A percentile compares a stretch with the other conserved stretches of the same genome.
These are phyloP conservation scores for Suhomyces wounanorum DNA, from an alignment of 1,139 yeast genomes.

Conservation along the genomic window DNA sequence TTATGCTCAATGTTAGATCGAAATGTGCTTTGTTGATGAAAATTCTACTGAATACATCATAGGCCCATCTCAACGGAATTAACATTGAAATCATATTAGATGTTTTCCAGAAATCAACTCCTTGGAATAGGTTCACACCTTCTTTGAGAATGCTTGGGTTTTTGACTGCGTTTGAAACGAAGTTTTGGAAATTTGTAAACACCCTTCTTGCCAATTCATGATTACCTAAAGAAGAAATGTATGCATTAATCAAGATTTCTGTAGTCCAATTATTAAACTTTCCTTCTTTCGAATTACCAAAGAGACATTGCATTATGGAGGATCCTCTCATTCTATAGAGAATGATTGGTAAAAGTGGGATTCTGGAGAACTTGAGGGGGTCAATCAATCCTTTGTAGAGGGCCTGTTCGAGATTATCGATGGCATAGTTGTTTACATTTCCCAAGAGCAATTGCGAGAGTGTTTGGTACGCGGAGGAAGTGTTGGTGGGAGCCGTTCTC, in stretches of 20 bases:
- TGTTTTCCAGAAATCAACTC: constrained; percentile 34
- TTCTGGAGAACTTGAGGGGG: constrained; percentile 42
- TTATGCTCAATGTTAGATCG: constrained; percentile 28
- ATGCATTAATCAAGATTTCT: constrained; percentile 41
- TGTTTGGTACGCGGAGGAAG: constrained; percentile 13
- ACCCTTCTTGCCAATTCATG: constrained; percentile 32
- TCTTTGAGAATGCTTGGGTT: constrained; percentile 1
- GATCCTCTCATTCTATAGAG: constrained; percentile 44
- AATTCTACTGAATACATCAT: constrained; percentile 40
- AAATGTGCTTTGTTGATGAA: constrained; percentile 51
- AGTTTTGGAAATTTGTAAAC: constrained; percentile 14
- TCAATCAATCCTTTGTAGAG: constrained; percentile 39
- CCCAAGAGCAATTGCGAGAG: constrained; percentile 25
- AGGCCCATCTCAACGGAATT: constrained; percentile 41
- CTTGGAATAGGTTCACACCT: constrained; percentile 17
- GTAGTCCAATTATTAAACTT: constrained; percentile 27
- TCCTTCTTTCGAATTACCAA: constrained; percentile 18
- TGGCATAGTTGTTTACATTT: constrained; percentile 20
- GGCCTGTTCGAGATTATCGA: constrained; percentile 39
- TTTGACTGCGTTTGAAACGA: neutral
- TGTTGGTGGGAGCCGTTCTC: neutral
- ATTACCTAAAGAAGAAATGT: constrained; percentile 43
- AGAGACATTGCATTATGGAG: constrained; percentile 34
- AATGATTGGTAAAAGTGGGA: constrained; percentile 44
- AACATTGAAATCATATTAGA: constrained; percentile 36